Evolutionary conservation across 2,329 filamentous ascomycete species (phyloP), one percentile per base, ranked within the genome.

Genomic region (Aspergillus uvarum): DNA sequence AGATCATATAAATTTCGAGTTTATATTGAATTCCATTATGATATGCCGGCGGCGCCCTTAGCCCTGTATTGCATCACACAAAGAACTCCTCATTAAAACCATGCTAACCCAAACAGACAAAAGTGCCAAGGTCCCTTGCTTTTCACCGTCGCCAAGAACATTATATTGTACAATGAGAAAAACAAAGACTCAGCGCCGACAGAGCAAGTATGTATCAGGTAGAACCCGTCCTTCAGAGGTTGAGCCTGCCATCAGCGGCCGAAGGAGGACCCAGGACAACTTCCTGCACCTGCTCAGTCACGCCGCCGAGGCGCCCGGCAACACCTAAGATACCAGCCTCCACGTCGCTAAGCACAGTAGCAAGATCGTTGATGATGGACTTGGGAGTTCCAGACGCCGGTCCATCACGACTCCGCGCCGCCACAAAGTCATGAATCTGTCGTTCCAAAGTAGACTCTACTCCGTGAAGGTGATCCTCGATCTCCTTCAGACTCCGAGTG

Each of bases 251-350:
- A 58, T 73, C 69, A 8, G 68, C 68, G 12, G 65, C 56, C 16
- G 65, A 67, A 50, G 74, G 65, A 4, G 76, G 74, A 1, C 83
- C 85, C 44, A 79, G 65, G 44, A 75, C 82, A 55, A 88, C 72
- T 63, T 82, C 82, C 57, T 87, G 86, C 59, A 88, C 81, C 38
- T 83, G 82, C 70, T 89, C 87, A 62, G 85, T 83, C 4, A 81
- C 82, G 51, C 77, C 77, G 2, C 85, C 86, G 53, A 89, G 81
- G 58, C 85, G 82, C 24, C 82, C 80, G 5, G 87, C 87, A 58
- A 88, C 86, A 56, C 84, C 82, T 58, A 88, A 73, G 58, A 89
- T 87, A 59, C 86, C 83, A 65, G 83, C 80, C 74, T 89, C 86
- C 61, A 89, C 87, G 65, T 89, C 87, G 19, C 83, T 79, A 64